Base-by-base conservation (phyloP, 805 yeast species). In the Saccharomycopsis sp. region DNA sequence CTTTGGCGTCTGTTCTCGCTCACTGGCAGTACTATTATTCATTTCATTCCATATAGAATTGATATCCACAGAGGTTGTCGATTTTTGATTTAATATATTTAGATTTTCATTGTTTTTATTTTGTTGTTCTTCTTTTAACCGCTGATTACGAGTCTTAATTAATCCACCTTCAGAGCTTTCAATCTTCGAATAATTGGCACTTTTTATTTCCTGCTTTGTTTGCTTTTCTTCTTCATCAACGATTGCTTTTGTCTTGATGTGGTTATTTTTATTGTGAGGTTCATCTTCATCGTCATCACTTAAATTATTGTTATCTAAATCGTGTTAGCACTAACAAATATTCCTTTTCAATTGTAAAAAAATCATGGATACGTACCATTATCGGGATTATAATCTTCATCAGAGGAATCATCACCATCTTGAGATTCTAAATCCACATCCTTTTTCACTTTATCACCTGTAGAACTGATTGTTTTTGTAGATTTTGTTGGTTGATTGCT, bases 111-210 rank as follows among this genome's bases (percentile, higher is more conserved):
- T 59, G 24, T 53, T 55, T 50, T 50, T 58, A 51, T 50, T 59
- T 48, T 43, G 50, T 1, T 36, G 37, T 33, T 54, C 60, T 16
- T 56, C 59, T 43, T 78, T 84, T 19, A 64, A 48, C 23, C 83
- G 61, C 51, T 80, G 90, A 19, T 75, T 70, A 52, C 95, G 68
- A 0, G 95, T 85, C 54, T 77, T 75, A 28, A 85, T 72, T 43
- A 81, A 69, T 0, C 87, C 82, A n/a, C 81, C 83, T 11, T 66
- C 56, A 38, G 68, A 55, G 56, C 76, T 74, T 50, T 77, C 84
- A 4, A 82, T 74, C 2, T 62, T 62, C 4, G 74, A 65, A 57
- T 82, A 82, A 39, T 67, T 66, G 0, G 64, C 63, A 19, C 38
- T 53, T n/a, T 49, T 51, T 17, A 56, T 48, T 6, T 51, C 57